Conservation (phyloP, 805 yeast genomes). For the Starmerella sirachaensis region DNA sequence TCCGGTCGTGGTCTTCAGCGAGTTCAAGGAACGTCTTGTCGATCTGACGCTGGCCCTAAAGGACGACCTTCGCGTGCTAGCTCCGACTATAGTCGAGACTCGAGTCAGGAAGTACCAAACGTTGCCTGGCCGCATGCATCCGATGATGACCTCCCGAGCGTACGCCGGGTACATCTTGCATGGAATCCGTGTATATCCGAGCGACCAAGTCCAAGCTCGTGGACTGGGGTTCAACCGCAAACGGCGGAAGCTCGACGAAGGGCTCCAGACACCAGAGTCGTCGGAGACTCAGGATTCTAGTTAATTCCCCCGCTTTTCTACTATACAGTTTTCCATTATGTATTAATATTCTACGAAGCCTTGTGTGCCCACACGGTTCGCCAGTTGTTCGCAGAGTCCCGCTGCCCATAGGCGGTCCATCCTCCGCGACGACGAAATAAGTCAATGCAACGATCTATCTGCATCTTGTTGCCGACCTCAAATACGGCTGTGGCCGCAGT, state of each 20-base stretch:
- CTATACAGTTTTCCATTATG: too few relatives aligned
- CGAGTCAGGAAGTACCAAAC: constrained; percentile 83
- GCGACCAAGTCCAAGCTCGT: constrained; percentile 56
- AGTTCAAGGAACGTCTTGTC: constrained; percentile 66
- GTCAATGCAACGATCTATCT: constrained; percentile 36
- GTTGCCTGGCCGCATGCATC: constrained; percentile 87
- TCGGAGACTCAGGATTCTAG: too few relatives aligned
- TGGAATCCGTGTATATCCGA: constrained; percentile 70
- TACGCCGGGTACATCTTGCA: constrained; percentile 80
- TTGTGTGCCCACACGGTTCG: constrained; percentile 22
- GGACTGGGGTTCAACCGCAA: constrained; percentile 27
- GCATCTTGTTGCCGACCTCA: constrained; percentile 59
- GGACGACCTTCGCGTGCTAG: constrained; percentile 57
- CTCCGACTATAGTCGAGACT: constrained; percentile 73
- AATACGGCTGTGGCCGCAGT: constrained; percentile 51
- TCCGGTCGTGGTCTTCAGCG: constrained; percentile 72
- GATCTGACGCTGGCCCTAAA: constrained; percentile 60
- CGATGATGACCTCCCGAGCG: constrained; percentile 84
- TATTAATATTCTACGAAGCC: too few relatives aligned
- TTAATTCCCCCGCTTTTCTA: too few relatives aligned
- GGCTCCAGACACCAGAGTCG: too few relatives aligned
- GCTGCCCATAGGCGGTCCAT: constrained; percentile 34
- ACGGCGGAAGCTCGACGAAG: constrained; percentile 10
- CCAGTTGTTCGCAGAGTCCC: constrained; percentile 20
- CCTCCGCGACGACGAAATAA: constrained; percentile 19